Evolutionary conservation across 371 early-diverging fungal genomes (phyloP), one percentile per base, ranked within the genome.

Genomic region (Choanephora cucurbitarum): DNA sequence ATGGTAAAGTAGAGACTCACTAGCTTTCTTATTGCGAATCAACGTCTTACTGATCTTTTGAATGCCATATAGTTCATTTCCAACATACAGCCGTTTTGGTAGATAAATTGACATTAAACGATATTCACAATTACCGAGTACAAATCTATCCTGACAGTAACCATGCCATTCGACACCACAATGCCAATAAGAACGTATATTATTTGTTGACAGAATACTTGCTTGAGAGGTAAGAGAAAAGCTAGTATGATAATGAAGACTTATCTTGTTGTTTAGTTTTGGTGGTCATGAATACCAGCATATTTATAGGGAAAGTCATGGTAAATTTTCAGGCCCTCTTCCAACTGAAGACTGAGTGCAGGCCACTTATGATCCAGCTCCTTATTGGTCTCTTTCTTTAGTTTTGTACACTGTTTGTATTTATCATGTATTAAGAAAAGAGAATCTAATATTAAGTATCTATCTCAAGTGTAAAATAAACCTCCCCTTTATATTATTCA

Each of bases 131-230:
- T 15, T 94, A 90, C 68, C 88, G 85, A 22, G 80, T 91, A 21
- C 92, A 91, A 39, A 80, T 86, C 51, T 94, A 85, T 70, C 82
- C 96, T 1, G 97, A 97, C 58, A 90, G 87, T 22, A 91, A 96
- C 64, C 98, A 97, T 70, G 66, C 82, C 18, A 96, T 97, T 61
- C 64, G 70, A 40, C 72, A 75, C 34, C 81, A 87, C 58, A 84
- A 82, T 52, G 90, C 91, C 18, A 80, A 84, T 45, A 72, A 71
- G 18, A 84, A 87, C 49, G 78, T 90, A 17, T 85, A 75, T 24
- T 63, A 66, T 50, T 51, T 72, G 21, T 47, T 75, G 45, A 75
- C 75, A 8, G 65, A 69, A 7, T 71, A 48, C 28, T 51, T 75
- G 7, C 49, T 61, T 17, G 67, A 75, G 55, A 70, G 73, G 73